A percentile compares a stretch with the other conserved stretches of the same genome.
Evolutionary conservation across 2,329 filamentous ascomycete species (phyloP).

Genomic region (Dryadomyces quercivorus): DNA sequence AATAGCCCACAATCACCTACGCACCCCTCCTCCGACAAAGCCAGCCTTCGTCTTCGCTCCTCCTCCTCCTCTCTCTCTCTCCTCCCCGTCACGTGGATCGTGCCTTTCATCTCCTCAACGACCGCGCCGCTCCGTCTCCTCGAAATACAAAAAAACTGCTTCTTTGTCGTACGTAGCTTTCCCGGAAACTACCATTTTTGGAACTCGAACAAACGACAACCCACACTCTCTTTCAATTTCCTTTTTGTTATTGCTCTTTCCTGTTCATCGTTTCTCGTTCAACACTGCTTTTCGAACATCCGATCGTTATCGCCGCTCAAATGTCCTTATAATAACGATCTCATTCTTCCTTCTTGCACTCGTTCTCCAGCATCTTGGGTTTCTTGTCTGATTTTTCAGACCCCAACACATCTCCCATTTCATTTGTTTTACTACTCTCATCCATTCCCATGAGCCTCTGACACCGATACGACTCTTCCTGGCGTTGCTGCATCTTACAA

Average conservation of each 20-base stretch:
- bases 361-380: constrained; percentile 14
- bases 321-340: constrained; percentile 30
- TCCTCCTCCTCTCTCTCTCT: neutral
- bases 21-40: constrained; percentile 2
- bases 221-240: constrained; percentile 1
- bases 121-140: neutral
- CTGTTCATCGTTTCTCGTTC: neutral
- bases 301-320: constrained; percentile 18
- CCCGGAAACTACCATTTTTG: neutral
- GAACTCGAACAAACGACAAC: neutral
- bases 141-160: neutral
- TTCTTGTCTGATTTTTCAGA: constrained; percentile 8
- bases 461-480: constrained; percentile 6
- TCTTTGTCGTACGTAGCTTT: neutral
- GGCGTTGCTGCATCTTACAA: constrained; percentile 14
- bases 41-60: neutral
- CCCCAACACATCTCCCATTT: constrained; percentile 15
- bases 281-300: neutral
- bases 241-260: neutral
- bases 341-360: constrained; percentile 15
- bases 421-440: constrained; percentile 13
- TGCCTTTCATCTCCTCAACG: neutral
- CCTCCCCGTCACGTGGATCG: constrained; percentile 8
- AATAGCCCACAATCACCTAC: neutral
- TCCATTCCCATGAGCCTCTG: constrained; percentile 5